Evolutionary conservation across 805 yeast species (phyloP).

Genomic region (Ogataea neopini): DNA sequence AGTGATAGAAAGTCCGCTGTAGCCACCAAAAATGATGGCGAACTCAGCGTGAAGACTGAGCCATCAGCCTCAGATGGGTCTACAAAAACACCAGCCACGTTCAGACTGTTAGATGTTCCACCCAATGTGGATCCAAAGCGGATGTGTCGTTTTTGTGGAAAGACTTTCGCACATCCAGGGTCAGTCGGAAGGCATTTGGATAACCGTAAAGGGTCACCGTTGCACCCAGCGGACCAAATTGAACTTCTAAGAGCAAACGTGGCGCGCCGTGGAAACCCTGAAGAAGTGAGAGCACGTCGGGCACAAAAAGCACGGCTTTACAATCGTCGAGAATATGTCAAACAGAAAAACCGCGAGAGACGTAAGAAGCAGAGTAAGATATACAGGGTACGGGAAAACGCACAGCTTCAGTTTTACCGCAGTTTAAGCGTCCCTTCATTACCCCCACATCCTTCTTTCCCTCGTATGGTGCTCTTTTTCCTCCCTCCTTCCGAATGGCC

Average conservation of each 20-base stretch:
- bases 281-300: conserved; percentile 41
- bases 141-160: conserved; percentile 53
- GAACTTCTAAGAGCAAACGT: conserved; percentile 48
- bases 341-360: conserved; percentile 45
- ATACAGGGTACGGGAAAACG: conserved; percentile 40
- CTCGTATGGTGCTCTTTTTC: conserved; percentile 49
- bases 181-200: conserved; percentile 63
- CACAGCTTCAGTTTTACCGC: conserved; percentile 38
- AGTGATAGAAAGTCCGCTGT: neutral
- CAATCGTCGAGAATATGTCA: conserved; percentile 49
- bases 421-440: conserved; percentile 40
- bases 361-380: conserved; percentile 46
- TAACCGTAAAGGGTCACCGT: conserved; percentile 49
- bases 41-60: conserved; percentile 2
- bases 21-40: neutral
- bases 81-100: neutral
- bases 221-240: conserved; percentile 53
- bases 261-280: conserved; percentile 51
- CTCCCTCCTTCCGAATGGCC: conserved; percentile 51
- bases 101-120: conserved; percentile 24
- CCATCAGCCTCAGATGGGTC: conserved; percentile 5
- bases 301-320: conserved; percentile 43
- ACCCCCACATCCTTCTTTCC: conserved; percentile 49
- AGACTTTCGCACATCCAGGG: conserved; percentile 56
- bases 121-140: conserved; percentile 35